Conservation (phyloP, 1,284 basidiomycete genomes). For the Dichomitus squalens region DNA sequence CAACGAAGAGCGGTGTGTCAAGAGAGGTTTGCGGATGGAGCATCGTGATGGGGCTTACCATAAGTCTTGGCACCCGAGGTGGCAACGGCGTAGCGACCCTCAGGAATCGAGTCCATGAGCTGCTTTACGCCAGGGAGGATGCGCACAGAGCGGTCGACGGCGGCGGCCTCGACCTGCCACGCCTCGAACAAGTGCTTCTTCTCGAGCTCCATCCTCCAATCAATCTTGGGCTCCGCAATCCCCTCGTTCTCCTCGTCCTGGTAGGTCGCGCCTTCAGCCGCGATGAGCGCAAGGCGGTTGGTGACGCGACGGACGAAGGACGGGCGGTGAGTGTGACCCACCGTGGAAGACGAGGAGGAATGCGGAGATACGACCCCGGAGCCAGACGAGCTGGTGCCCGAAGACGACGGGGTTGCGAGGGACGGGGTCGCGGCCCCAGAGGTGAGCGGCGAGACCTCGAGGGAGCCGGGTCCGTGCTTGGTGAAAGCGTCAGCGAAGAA, state of each 20-base stretch:
- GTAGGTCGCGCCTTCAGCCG: neutral
- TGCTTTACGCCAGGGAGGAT: no score
- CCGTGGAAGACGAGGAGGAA: neutral
- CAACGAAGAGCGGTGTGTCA: neutral
- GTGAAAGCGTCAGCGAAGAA: conserved; percentile 71
- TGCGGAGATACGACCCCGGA: neutral
- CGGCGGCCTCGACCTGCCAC: conserved; percentile 58
- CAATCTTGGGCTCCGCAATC: neutral
- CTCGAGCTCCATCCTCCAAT: neutral
- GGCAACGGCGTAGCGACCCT: conserved; percentile 71
- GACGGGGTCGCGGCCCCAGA: conserved; percentile 25
- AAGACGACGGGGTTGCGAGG: no score
- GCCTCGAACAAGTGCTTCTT: neutral
- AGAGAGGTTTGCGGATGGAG: neutral
- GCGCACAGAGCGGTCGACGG: no score
- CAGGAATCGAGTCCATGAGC: conserved; percentile 70
- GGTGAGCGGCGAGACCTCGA: conserved; percentile 29
- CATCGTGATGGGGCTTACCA: no score
- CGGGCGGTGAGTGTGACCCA: neutral
- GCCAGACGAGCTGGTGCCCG: no score
- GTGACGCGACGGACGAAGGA: neutral
- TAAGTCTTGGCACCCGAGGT: conserved; percentile 80
- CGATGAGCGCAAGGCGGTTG: no score
- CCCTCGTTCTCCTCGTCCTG: neutral
- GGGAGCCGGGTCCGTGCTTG: conserved; percentile 43